phyloP scores from a whole-genome alignment of 805 yeast genomes.

The Barnettozyma populi region DNA sequence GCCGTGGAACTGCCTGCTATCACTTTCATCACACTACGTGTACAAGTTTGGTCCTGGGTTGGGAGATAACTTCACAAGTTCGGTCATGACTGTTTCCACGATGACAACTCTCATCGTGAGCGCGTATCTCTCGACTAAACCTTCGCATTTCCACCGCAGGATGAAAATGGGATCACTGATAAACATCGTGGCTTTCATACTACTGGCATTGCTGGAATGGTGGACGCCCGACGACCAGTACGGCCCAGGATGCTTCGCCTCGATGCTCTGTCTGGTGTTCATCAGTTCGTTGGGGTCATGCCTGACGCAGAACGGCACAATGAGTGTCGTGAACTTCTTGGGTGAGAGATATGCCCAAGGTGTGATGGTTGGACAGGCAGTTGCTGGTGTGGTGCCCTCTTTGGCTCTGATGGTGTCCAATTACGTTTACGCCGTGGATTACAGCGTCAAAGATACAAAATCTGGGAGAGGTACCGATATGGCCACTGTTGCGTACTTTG shows the following conservation, averaged over 20 bases:
- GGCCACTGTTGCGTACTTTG: slow-evolving; percentile 37
- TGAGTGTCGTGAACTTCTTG: slow-evolving; percentile 77
- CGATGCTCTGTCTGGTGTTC: slow-evolving; percentile 59
- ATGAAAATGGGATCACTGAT: slow-evolving; percentile 55
- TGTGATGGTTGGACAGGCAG: slow-evolving; percentile 90
- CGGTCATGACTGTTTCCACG: slow-evolving; percentile 87
- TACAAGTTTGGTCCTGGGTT: slow-evolving; percentile 45
- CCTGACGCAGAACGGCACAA: slow-evolving; percentile 80
- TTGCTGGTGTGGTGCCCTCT: slow-evolving; percentile 91
- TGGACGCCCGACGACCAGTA: slow-evolving; percentile 15
- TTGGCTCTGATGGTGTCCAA: slow-evolving; percentile 56
- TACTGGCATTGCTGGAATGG: slow-evolving; percentile 19
- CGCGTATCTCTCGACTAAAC: slow-evolving; percentile 58
- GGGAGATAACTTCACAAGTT: slow-evolving; percentile 55
- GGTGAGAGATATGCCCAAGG: slow-evolving; percentile 82
- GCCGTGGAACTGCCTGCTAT: slow-evolving; percentile 95
- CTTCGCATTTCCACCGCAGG: slow-evolving; percentile 54
- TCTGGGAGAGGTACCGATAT: background rate
- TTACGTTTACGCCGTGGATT: slow-evolving; percentile 25
- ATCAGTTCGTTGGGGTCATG: slow-evolving; percentile 72
- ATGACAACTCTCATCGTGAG: slow-evolving; percentile 56
- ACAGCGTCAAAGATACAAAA: slow-evolving; percentile 7
- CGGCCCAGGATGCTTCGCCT: slow-evolving; percentile 31
- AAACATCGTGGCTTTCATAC: slow-evolving; percentile 51
- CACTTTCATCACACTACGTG: slow-evolving; percentile 75